Evolutionary conservation across 805 yeast genomes (phyloP).

Genomic region (Suhomyces tanzawaensis): DNA sequence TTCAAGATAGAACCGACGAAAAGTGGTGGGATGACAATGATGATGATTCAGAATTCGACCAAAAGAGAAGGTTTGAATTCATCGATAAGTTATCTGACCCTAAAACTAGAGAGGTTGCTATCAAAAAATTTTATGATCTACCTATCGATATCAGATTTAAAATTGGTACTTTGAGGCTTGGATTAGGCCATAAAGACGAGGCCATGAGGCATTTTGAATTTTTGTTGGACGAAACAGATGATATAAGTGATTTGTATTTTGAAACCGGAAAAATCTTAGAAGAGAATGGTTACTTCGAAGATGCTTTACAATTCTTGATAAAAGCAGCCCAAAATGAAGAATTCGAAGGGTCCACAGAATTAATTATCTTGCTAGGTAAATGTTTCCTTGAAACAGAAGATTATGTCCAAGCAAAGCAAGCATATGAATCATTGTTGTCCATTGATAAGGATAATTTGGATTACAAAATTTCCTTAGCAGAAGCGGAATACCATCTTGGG

Average conservation of each 20-base stretch:
- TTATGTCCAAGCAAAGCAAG: slow-evolving; percentile 59
- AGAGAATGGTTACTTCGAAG: slow-evolving; percentile 64
- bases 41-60: slow-evolving; percentile 84
- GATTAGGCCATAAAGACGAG: slow-evolving; percentile 60
- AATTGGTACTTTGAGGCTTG: slow-evolving; percentile 70
- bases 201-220: slow-evolving; percentile 69
- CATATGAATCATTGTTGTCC: slow-evolving; percentile 53
- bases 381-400: slow-evolving; percentile 76
- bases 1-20: slow-evolving; percentile 65
- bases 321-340: slow-evolving; percentile 58
- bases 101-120: slow-evolving; percentile 13
- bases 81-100: slow-evolving; percentile 23
- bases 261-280: slow-evolving; percentile 78
- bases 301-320: slow-evolving; percentile 66
- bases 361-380: slow-evolving; percentile 63
- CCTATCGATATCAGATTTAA: slow-evolving; percentile 89
- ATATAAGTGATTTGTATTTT: slow-evolving; percentile 67
- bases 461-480: slow-evolving; percentile 75
- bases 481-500: slow-evolving; percentile 67
- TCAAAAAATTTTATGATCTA: slow-evolving; percentile 38
- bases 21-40: slow-evolving; percentile 61
- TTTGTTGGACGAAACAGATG: slow-evolving; percentile 56
- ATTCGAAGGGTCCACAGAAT: slow-evolving; percentile 45
- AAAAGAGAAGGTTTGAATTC: slow-evolving; percentile 54
- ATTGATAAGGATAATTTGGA: slow-evolving; percentile 66